Base-by-base conservation (phyloP, 2,329 filamentous ascomycete species). In the Colletotrichum sojae region DNA sequence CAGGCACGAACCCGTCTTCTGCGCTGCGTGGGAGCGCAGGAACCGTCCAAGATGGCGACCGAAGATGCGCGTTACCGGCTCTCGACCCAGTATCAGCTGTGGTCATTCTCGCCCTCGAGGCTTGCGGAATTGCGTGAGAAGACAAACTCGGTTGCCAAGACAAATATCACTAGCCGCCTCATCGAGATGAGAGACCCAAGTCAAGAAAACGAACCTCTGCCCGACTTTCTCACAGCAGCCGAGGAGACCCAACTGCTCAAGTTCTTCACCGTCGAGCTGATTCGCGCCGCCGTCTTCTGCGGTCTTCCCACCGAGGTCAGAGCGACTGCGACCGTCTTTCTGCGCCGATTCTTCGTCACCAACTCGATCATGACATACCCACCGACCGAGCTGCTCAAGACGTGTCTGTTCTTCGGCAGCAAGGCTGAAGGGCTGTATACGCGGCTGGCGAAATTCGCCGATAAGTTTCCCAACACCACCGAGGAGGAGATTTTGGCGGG, bases 351-450 rank as follows among this genome's bases (percentile, higher is more conserved):
- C 86, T 99, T 98, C 83, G 88, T 97, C 45, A 95, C 93, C 76
- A 97, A 98, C 82, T 97, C 93, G 48, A 90, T 95, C 76, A 97
- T 98, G 93, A 97, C 95, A 36, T 98, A 99, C 78, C 93, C 95
- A 71, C 95, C 95, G 0, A 92, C 93, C 71, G 91, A 94, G 71
- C 92, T 98, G 73, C 90, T 97, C 78, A 94, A 95, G 77, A 96
- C 94, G 36, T 94, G 93, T 43, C 88, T 99, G 63, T 98, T 97
- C 84, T 93, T 99, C 72, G 94, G 94, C 10, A 94, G 92, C 75
- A 99, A 99, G 82, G 94, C 94, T 5, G 95, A 99, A 77, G 94
- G 94, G 69, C 89, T 91, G 78, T 95, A 95, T 79, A 89, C 91
- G 69, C 88, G 90, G 18, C 79, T 88, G 5, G 78, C 80, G 20